Conservation (phyloP, 176 grass and related monocot genomes). For the Aegilops speltoides region DNA sequence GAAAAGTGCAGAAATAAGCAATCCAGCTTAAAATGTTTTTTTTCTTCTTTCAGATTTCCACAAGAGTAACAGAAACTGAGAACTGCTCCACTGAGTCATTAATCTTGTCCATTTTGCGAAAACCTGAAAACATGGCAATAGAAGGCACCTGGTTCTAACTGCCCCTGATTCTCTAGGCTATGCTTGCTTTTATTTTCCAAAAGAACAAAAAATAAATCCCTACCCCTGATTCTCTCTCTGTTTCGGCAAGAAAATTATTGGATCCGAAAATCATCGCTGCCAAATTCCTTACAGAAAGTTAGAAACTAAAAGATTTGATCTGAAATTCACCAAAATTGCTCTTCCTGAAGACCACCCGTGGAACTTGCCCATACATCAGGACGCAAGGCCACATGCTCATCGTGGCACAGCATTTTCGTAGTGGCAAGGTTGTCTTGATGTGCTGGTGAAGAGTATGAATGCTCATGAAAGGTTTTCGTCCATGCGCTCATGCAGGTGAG, state of each 20-base stretch:
- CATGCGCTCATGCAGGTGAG: neutral
- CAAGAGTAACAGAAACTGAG: neutral
- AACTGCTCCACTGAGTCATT: neutral
- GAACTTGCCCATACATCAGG: neutral
- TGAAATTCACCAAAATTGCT: neutral
- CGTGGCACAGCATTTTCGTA: neutral
- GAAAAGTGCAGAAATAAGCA: neutral
- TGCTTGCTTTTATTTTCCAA: neutral
- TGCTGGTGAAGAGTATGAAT: neutral
- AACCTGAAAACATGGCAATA: neutral
- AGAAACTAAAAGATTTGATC: neutral
- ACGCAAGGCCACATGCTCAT: neutral
- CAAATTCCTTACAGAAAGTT: neutral
- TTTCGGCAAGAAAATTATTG: neutral
- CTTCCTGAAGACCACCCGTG: neutral
- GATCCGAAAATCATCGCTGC: neutral
- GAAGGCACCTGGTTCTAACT: neutral
- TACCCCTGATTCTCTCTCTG: neutral
- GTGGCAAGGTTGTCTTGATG: neutral
- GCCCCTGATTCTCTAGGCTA: neutral
- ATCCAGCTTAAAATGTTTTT: neutral
- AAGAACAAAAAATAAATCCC: neutral
- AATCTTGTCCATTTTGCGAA: neutral
- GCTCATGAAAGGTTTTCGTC: neutral
- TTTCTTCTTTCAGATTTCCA: conserved; percentile 17